Evolutionary conservation across 345 rosid species (phyloP).

Genomic region (Hypericum perforatum): DNA sequence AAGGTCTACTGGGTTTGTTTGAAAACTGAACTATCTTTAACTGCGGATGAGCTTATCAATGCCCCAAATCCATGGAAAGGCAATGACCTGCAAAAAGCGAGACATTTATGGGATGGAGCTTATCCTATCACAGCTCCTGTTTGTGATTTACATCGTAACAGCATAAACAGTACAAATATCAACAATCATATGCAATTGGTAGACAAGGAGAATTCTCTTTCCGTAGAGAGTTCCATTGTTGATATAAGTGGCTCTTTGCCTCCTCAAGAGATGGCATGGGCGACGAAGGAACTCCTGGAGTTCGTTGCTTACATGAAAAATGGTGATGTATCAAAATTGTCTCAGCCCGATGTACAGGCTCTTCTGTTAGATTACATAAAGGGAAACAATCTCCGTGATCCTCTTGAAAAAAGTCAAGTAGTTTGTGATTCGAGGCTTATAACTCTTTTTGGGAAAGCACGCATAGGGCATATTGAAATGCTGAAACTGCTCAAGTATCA

Average conservation of each 20-base stretch:
- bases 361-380: conserved; percentile 68
- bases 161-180: conserved; percentile 28
- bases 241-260: conserved; percentile 17
- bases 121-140: conserved; percentile 10
- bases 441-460: conserved; percentile 56
- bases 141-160: conserved; percentile 18
- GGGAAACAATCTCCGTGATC: conserved; percentile 67
- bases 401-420: conserved; percentile 51
- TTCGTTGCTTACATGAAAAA: conserved; percentile 63
- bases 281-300: conserved; percentile 77
- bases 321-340: conserved; percentile 54
- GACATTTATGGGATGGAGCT: conserved; percentile 18
- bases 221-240: conserved; percentile 18
- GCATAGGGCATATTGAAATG: conserved; percentile 83
- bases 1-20: conserved; percentile 76
- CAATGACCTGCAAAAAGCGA: conserved; percentile 19
- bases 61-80: conserved; percentile 80
- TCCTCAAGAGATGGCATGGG: conserved; percentile 46
- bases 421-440: conserved; percentile 63
- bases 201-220: conserved; percentile 18
- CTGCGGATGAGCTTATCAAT: conserved; percentile 51
- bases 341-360: conserved; percentile 53
- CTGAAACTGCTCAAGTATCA: conserved; percentile 77
- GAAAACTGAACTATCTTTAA: conserved; percentile 64
- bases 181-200: conserved; percentile 22